Conservation (phyloP, 1,284 basidiomycete species). For the Cutaneotrichosporon sp. region DNA sequence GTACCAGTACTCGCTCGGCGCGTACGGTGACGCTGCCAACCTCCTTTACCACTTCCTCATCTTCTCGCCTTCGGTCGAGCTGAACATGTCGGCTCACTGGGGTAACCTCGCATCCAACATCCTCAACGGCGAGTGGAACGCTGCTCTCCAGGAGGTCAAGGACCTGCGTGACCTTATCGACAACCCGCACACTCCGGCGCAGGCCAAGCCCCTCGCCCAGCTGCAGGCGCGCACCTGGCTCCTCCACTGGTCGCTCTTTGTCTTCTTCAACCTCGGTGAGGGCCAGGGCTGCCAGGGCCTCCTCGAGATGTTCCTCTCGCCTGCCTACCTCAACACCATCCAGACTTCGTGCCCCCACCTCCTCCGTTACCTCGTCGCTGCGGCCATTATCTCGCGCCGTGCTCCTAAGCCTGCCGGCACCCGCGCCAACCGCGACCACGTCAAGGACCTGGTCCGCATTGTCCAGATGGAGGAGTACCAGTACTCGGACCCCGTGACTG, state of each 20-base stretch:
- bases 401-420: conserved; percentile 49
- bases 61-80: conserved; percentile 85
- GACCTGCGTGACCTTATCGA: conserved; percentile 90
- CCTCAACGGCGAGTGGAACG: conserved; percentile 90
- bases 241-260: conserved; percentile 96
- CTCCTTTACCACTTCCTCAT: conserved; percentile 99
- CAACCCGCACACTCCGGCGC: conserved; percentile 56
- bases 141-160: conserved; percentile 89
- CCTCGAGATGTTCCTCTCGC: conserved; percentile 92
- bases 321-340: conserved; percentile 96
- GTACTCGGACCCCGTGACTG: conserved; percentile 88
- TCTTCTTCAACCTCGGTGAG: conserved; percentile 94
- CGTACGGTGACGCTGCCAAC: conserved; percentile 93
- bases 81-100: conserved; percentile 95
- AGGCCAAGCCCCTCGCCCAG: conserved; percentile 68
- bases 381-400: conserved; percentile 87
- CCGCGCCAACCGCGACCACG: conserved; percentile 67
- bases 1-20: conserved; percentile 96
- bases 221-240: conserved; percentile 96
- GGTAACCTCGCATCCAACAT: conserved; percentile 97
- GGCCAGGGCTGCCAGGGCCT: conserved; percentile 76
- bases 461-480: conserved; percentile 93
- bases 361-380: conserved; percentile 88
- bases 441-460: conserved; percentile 83
- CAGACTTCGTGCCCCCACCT: conserved; percentile 94